Base-by-base conservation (phyloP, 2,329 filamentous ascomycete genomes). In the Cytospora chrysosperma region DNA sequence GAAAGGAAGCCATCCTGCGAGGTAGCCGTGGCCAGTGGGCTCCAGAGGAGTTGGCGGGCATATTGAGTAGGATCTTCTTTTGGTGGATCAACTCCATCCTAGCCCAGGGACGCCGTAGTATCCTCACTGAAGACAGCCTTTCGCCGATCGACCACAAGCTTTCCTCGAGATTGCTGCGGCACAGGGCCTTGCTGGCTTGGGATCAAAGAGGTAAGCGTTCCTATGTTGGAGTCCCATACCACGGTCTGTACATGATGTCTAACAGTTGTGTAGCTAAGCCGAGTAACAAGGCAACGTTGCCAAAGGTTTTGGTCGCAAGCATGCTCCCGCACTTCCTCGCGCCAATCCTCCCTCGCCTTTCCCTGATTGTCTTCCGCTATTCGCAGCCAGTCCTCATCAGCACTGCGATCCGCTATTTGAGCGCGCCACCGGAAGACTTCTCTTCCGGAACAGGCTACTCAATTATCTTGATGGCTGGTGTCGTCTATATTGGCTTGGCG, bases 301-400 rank as follows among this genome's bases (percentile, higher is more conserved):
- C 72, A 9, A 49, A 69, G 17, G 72, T 70, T 3, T 64, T 78
- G 17, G 57, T 76, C 1, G 68, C 50, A 28, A 73, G 69, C 61
- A 68, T 77, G 24, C 67, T 65, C 12, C 21, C 15, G 3, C 72
- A 71, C 0, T 73, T 79, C 32, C 15, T 74, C 6, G 52, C 67
- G 9, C 72, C 73, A 2, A 68, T 75, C 27, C 53, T 74, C 1
- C 74, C 76, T 4, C 73, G 78, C 9, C 40, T 80, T 0, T 73
- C 73, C 24, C 66, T 79, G 19, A 74, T 77, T n/a, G 8, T 71
- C 2, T 80, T 79, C 61, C 72, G 74, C 10, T 80, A 76, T 56
- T 71, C 74, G 0, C 79, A 80, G 62, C 76, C 78, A 5, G 56
- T 75, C 3, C 67, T 81, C 2, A 79, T 81, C 40, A 73, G 72